Percentiles rank a stretch among this genome's conserved stretches.
These are phyloP conservation scores for Phenoliferia sp. DNA, from an alignment of 1,284 basidiomycete species.

Conservation along the genomic window DNA sequence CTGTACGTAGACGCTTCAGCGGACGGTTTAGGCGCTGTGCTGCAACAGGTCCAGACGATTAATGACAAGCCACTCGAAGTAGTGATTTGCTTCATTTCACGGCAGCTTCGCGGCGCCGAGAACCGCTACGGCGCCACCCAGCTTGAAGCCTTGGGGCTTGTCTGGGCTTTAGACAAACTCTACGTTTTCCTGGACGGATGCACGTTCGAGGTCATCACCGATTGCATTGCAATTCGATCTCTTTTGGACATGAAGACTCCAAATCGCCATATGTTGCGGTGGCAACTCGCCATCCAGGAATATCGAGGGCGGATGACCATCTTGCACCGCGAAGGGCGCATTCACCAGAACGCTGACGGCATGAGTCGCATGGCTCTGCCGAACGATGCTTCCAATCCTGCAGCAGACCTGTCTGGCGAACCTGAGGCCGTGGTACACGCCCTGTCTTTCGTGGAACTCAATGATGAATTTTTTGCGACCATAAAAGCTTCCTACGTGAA, in stretches of 20 bases:
- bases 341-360: neutral
- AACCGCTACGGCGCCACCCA: constrained; percentile 6
- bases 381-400: neutral
- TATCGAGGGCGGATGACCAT: constrained; percentile 3
- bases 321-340: neutral
- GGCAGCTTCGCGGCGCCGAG: constrained; percentile 4
- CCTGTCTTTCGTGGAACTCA: neutral
- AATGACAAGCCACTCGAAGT: neutral
- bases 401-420: neutral
- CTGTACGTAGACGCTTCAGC: neutral
- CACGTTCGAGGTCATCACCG: constrained; percentile 1
- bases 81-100: neutral
- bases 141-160: constrained; percentile 5
- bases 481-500: neutral
- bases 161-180: constrained; percentile 8
- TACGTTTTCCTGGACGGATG: constrained; percentile 4
- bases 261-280: constrained; percentile 11
- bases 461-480: neutral
- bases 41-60: neutral
- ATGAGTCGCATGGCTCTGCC: neutral
- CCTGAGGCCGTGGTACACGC: neutral
- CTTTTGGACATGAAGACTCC: constrained; percentile 3
- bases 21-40: neutral
- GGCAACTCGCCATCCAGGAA: constrained; percentile 11
- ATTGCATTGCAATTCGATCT: constrained; percentile 1